A percentile compares a stretch with the other conserved stretches of the same genome.
These are phyloP conservation scores for Termitomyces sp. DNA, from an alignment of 768 basidiomycete species.

Conservation along the genomic window DNA sequence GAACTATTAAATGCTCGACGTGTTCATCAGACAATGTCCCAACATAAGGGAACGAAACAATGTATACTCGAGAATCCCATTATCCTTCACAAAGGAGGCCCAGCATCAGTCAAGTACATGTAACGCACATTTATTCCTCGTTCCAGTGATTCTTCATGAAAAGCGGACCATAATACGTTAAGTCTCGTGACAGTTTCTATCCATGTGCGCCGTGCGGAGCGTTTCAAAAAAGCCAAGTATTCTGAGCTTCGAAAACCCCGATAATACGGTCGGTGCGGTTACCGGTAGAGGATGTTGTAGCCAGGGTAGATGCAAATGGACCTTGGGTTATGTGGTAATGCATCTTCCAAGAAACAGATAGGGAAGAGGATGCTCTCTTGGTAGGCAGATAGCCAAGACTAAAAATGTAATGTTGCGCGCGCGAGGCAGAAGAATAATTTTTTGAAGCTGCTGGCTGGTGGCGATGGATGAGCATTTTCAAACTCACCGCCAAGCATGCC, in stretches of 20 bases:
- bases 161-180: background rate
- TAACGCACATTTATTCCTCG: background rate
- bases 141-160: too few species aligned
- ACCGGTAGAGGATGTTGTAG: background rate
- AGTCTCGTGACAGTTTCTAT: too few species aligned
- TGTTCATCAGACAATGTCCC: background rate
- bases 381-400: background rate
- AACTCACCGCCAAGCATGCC: background rate
- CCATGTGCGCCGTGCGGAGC: background rate
- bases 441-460: background rate
- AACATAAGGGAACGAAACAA: background rate
- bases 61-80: background rate
- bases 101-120: background rate
- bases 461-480: background rate
- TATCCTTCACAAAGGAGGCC: background rate
- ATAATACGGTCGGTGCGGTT: background rate
- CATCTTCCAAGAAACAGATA: background rate
- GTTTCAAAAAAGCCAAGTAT: background rate
- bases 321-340: background rate
- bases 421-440: background rate
- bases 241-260: too few species aligned
- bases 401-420: background rate
- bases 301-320: background rate
- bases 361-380: background rate
- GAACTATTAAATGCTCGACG: background rate